Conservation (phyloP, 2,329 filamentous ascomycete species). For the Colletotrichum sp. region DNA sequence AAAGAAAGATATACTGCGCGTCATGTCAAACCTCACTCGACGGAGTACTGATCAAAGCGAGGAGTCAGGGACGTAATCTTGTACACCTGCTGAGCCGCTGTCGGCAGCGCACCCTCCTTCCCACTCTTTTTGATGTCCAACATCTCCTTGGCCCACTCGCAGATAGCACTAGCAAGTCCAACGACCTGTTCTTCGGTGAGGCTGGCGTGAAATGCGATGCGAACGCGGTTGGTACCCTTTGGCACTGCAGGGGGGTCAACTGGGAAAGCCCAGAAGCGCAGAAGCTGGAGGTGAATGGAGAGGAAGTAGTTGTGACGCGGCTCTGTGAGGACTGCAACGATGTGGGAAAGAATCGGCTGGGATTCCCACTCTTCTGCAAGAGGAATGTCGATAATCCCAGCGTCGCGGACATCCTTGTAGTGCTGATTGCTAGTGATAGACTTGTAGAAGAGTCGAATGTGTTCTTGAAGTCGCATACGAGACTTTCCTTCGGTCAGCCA, state of each 20-base stretch:
- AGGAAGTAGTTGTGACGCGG: slow-evolving; percentile 27
- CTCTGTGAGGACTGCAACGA: slow-evolving; percentile 31
- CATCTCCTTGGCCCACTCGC: slow-evolving; percentile 21
- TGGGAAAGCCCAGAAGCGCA: slow-evolving; percentile 26
- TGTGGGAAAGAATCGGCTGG: slow-evolving; percentile 28
- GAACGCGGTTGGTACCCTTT: slow-evolving; percentile 38
- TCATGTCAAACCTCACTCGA: not conserved
- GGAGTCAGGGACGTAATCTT: not conserved
- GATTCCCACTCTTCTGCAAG: slow-evolving; percentile 29
- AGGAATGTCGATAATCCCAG: slow-evolving; percentile 32
- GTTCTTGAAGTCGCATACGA: not conserved
- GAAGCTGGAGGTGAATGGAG: slow-evolving; percentile 27
- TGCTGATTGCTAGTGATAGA: slow-evolving; percentile 24
- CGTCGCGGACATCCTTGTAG: slow-evolving; percentile 26
- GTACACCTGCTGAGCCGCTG: not conserved
- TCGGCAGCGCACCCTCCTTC: not conserved
- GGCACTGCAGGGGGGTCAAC: slow-evolving; percentile 45
- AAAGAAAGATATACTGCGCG: not conserved
- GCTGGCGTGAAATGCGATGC: slow-evolving; percentile 43
- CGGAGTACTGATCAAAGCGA: not conserved
- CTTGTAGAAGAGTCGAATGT: slow-evolving; percentile 25
- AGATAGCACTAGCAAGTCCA: slow-evolving; percentile 2
- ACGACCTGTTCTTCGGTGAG: slow-evolving; percentile 41
- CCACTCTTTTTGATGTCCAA: not conserved
- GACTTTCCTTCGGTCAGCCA: not conserved